A percentile compares a stretch with the other conserved stretches of the same genome.
Conservation (phyloP, 106 monocot genomes). For the Cymbidium sinense region DNA sequence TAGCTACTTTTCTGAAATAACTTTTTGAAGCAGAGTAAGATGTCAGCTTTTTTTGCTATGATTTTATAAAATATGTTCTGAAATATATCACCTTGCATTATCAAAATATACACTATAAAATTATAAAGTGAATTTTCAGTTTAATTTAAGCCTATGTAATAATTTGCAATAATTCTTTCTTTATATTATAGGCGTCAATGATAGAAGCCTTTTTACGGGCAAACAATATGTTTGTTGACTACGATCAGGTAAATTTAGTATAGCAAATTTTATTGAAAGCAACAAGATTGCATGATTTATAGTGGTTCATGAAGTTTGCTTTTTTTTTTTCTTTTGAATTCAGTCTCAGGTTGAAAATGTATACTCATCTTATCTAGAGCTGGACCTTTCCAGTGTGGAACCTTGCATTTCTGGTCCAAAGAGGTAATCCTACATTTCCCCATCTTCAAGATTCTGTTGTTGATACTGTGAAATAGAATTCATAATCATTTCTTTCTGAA, state of each 20-base stretch:
- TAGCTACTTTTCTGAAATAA: neutral
- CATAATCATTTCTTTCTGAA: neutral
- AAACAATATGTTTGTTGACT: slow-evolving; percentile 95
- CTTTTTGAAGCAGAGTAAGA: neutral
- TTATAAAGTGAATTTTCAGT: neutral
- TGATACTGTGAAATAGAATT: neutral
- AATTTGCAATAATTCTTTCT: neutral
- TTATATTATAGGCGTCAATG: slow-evolving; percentile 61
- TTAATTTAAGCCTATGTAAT: neutral
- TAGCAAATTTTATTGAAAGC: neutral
- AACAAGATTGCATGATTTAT: neutral
- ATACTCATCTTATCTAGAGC: slow-evolving; percentile 49
- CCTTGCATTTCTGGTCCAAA: slow-evolving; percentile 76
- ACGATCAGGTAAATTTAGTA: slow-evolving; percentile 55
- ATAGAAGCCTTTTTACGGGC: slow-evolving; percentile 85
- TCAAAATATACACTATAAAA: neutral
- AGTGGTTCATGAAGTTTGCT: neutral
- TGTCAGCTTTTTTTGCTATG: neutral
- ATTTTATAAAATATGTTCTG: neutral
- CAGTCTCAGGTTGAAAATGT: slow-evolving; percentile 68
- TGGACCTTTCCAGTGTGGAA: slow-evolving; percentile 45
- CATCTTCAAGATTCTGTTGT: neutral
- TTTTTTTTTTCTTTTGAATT: slow-evolving; percentile 1
- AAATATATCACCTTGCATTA: neutral
- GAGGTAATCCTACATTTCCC: slow-evolving; percentile 22